Evolutionary conservation across 345 rosid genomes (phyloP).

Genomic region (Gossypium herbaceum): DNA sequence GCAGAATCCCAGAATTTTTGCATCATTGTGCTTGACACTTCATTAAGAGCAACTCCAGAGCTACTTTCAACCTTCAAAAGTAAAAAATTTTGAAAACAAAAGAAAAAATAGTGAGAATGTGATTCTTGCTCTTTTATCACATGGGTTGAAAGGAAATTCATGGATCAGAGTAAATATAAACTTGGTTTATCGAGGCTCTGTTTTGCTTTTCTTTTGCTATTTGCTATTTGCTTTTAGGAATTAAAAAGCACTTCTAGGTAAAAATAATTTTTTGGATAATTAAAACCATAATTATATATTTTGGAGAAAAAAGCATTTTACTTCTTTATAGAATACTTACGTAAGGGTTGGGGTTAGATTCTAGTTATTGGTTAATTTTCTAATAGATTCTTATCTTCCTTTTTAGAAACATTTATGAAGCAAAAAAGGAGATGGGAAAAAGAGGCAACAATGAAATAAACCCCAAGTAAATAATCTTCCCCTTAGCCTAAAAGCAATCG

Average conservation of each 20-base stretch:
- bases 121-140: background rate
- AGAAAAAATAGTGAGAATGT: background rate
- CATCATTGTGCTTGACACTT: conserved; percentile 92
- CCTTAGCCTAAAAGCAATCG: background rate
- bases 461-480: background rate
- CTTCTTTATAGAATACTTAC: background rate
- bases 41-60: conserved; percentile 77
- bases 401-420: background rate
- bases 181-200: background rate
- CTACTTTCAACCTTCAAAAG: conserved; percentile 68
- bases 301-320: background rate
- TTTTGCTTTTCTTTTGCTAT: background rate
- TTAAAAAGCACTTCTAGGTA: background rate
- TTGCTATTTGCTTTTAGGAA: background rate
- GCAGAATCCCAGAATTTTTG: conserved; percentile 99
- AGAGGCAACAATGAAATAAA: background rate
- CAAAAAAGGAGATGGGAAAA: background rate
- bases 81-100: background rate
- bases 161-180: background rate
- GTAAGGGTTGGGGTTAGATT: background rate
- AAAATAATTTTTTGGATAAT: background rate
- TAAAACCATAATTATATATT: background rate
- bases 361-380: background rate
- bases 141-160: background rate
- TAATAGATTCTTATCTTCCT: background rate